phyloP scores from a whole-genome alignment of 2,329 filamentous ascomycete species.

The Aschersonia sp. region DNA sequence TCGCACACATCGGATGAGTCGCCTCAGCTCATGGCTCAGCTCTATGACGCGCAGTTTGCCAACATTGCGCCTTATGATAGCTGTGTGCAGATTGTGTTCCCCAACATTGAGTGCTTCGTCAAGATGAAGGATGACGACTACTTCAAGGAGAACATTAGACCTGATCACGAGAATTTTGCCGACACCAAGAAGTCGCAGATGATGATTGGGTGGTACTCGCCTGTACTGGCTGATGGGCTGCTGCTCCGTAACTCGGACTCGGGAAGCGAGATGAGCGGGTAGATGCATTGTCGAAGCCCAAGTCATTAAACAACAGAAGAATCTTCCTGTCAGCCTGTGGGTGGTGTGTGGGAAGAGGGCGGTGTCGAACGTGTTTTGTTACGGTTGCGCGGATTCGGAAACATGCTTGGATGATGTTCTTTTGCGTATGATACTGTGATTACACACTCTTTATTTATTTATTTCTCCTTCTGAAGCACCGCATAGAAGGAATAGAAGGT shows the following conservation, averaged over 20 bases:
- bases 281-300: background rate
- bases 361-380: no score
- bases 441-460: no score
- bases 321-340: no score
- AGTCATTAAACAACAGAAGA: no score
- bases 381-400: no score
- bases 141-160: background rate
- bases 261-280: background rate
- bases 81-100: background rate
- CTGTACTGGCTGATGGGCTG: background rate
- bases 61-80: constrained; percentile 1
- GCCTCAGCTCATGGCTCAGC: background rate
- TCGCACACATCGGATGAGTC: background rate
- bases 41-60: constrained; percentile 1
- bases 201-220: constrained; percentile 2
- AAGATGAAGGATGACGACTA: constrained; percentile 1
- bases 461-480: no score
- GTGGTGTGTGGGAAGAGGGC: no score
- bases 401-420: no score
- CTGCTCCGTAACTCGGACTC: constrained; percentile 7
- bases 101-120: constrained; percentile 1
- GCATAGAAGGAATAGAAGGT: no score
- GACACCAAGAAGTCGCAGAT: constrained; percentile 2
- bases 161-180: constrained; percentile 1
- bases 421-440: no score